Conservation (phyloP, 306 rosid species). For the Delonix regia region DNA sequence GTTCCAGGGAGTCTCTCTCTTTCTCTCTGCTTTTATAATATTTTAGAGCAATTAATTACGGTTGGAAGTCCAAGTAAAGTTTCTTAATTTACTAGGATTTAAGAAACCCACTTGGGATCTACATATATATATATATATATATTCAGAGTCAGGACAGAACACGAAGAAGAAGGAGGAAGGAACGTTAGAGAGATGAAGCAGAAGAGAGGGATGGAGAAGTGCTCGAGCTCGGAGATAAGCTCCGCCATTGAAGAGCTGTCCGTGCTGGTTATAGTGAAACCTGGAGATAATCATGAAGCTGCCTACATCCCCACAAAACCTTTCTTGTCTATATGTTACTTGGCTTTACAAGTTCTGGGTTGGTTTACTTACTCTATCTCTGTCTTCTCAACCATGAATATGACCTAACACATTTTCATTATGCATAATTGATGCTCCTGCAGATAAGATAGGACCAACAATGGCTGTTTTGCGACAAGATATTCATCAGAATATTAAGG, state of each 20-base stretch:
- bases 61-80: conserved; percentile 35
- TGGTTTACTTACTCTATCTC: conserved; percentile 21
- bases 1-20: neutral
- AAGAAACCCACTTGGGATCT: conserved; percentile 1
- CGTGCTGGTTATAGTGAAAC: conserved; percentile 45
- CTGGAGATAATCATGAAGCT: conserved; percentile 41
- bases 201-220: conserved; percentile 57
- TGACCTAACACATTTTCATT: conserved; percentile 25
- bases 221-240: conserved; percentile 63
- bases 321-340: conserved; percentile 67
- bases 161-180: neutral
- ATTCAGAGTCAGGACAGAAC: neutral
- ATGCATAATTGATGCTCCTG: conserved; percentile 32
- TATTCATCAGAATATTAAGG: conserved; percentile 82
- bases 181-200: conserved; percentile 47
- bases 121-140: neutral
- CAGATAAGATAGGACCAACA: conserved; percentile 96
- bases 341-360: conserved; percentile 89
- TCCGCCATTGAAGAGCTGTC: conserved; percentile 75
- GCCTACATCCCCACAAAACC: conserved; percentile 69
- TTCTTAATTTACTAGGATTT: neutral
- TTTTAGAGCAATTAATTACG: conserved; percentile 17
- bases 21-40: conserved; percentile 7
- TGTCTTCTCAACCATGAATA: conserved; percentile 35
- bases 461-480: conserved; percentile 93